These are phyloP conservation scores for Tagetes patula DNA, from an alignment of 129 eudicot genomes.

Conservation along the genomic window DNA sequence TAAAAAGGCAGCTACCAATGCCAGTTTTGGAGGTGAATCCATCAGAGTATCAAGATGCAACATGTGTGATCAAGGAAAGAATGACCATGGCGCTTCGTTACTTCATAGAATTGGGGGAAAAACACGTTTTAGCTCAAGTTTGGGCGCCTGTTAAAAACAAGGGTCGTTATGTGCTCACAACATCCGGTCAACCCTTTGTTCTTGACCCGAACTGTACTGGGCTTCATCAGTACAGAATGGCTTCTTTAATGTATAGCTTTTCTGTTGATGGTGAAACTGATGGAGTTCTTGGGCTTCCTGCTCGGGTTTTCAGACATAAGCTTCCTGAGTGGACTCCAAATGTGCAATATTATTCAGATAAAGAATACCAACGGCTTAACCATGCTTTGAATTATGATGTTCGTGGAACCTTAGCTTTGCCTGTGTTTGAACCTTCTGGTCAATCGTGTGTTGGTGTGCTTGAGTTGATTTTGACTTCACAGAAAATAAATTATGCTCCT, in stretches of 20 bases:
- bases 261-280: conserved; percentile 67
- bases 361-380: conserved; percentile 75
- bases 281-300: conserved; percentile 85
- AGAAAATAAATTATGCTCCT: conserved; percentile 93
- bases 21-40: conserved; percentile 53
- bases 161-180: conserved; percentile 72
- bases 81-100: conserved; percentile 95
- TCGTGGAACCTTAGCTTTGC: conserved; percentile 85
- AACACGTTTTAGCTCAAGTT: conserved; percentile 78
- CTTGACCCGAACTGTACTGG: conserved; percentile 82
- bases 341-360: conserved; percentile 90
- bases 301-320: conserved; percentile 76
- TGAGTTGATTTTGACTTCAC: conserved; percentile 90
- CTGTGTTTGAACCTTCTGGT: conserved; percentile 91
- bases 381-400: conserved; percentile 87
- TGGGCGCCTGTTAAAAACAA: conserved; percentile 89
- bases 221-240: conserved; percentile 87
- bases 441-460: conserved; percentile 91
- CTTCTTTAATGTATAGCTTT: conserved; percentile 71
- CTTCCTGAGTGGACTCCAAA: conserved; percentile 98
- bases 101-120: conserved; percentile 80
- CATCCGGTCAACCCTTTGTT: conserved; percentile 93
- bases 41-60: conserved; percentile 46
- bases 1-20: conserved; percentile 42
- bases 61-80: conserved; percentile 79